A percentile compares a stretch with the other conserved stretches of the same genome.
These are phyloP conservation scores for Beauveria sp. DNA, from an alignment of 2,329 filamentous ascomycete genomes.

Conservation along the genomic window DNA sequence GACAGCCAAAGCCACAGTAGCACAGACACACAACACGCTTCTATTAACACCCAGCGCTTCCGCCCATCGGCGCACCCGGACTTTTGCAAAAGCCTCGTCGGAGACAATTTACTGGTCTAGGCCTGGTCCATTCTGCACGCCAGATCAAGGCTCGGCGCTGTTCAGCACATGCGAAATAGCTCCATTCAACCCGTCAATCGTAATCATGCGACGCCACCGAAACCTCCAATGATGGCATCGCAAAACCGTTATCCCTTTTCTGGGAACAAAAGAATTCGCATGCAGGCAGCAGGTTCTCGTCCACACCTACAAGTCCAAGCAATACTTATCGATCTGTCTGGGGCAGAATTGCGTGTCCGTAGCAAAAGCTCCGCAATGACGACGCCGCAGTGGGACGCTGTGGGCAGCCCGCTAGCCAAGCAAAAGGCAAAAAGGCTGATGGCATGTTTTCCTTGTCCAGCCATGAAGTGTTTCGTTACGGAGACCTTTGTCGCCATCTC, in stretches of 20 bases:
- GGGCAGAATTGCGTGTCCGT: constrained; percentile 2
- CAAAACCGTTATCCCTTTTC: no score
- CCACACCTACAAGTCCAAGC: neutral
- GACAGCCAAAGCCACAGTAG: neutral
- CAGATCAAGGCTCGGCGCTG: neutral
- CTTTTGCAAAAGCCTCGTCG: neutral
- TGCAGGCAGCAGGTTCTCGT: neutral
- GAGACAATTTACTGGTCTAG: neutral
- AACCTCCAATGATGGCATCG: neutral
- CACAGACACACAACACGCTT: neutral
- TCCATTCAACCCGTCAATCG: neutral
- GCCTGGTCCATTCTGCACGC: constrained; percentile 3
- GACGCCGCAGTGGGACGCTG: constrained; percentile 1
- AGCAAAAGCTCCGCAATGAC: constrained; percentile 6
- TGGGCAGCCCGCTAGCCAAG: neutral
- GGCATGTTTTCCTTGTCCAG: neutral
- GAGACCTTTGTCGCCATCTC: neutral
- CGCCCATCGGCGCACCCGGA: neutral
- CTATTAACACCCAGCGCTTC: neutral
- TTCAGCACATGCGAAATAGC: neutral
- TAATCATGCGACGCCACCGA: neutral
- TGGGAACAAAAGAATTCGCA: neutral
- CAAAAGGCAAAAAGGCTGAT: neutral
- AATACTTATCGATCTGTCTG: neutral
- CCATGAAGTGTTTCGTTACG: neutral